These are phyloP conservation scores for Monosporascus sp. DNA, from an alignment of 2,329 filamentous ascomycete species.

Conservation along the genomic window DNA sequence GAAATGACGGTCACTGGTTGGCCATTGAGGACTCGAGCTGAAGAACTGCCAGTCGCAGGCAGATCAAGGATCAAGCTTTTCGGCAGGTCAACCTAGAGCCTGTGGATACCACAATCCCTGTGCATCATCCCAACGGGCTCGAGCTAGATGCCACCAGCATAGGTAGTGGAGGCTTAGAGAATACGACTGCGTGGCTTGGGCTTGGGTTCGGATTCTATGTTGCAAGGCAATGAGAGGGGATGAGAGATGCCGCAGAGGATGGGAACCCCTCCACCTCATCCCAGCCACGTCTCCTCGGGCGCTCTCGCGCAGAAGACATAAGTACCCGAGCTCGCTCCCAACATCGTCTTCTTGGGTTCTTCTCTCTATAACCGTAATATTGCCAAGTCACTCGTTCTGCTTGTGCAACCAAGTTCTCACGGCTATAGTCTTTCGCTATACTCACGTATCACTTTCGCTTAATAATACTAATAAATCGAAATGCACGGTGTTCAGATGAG, in stretches of 20 bases:
- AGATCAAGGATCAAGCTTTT: not conserved
- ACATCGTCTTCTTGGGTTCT: not conserved
- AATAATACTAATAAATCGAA: slow-evolving; percentile 7
- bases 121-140: not conserved
- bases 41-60: not conserved
- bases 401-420: slow-evolving; percentile 7
- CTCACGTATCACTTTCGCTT: slow-evolving; percentile 8
- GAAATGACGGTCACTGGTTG: not conserved
- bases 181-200: not conserved
- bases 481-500: slow-evolving; percentile 16
- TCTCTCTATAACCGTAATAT: not conserved
- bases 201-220: not conserved
- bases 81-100: not conserved
- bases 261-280: not conserved
- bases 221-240: not conserved
- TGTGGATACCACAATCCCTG: not conserved
- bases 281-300: not conserved
- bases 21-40: not conserved
- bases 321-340: not conserved
- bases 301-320: not conserved
- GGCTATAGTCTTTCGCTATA: slow-evolving; percentile 9
- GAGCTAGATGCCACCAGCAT: not conserved
- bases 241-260: not conserved
- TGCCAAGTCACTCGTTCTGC: slow-evolving; percentile 16
- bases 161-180: not conserved